These are phyloP conservation scores for Mercurialis annua DNA, from an alignment of 345 rosid genomes.

Conservation along the genomic window DNA sequence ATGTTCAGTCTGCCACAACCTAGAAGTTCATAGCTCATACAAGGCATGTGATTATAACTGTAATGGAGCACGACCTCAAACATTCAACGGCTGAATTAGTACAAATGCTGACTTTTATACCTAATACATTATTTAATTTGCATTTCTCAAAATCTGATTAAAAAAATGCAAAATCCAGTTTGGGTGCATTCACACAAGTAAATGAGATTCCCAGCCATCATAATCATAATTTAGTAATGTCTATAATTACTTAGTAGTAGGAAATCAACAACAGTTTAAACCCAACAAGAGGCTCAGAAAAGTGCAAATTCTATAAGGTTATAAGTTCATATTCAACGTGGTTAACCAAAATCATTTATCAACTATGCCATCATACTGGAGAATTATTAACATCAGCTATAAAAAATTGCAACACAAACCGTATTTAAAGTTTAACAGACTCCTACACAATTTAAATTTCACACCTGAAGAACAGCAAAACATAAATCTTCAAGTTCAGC, in stretches of 20 bases:
- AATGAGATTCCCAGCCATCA: background rate
- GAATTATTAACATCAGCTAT: background rate
- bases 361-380: constrained; percentile 1
- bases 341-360: background rate
- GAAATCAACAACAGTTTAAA: background rate
- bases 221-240: no score
- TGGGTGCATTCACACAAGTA: background rate
- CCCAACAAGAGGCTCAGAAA: constrained; percentile 6
- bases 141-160: background rate
- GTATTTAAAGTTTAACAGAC: background rate
- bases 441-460: constrained; percentile 6
- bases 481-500: constrained; percentile 73
- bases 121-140: background rate
- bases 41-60: background rate
- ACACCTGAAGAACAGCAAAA: constrained; percentile 75
- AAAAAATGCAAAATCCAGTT: background rate
- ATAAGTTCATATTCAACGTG: background rate
- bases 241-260: background rate
- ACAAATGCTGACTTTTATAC: background rate
- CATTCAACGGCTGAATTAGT: background rate
- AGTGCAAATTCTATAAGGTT: background rate
- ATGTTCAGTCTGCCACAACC: background rate
- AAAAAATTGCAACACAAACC: background rate
- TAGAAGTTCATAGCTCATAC: background rate
- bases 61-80: background rate